Evolutionary conservation across 805 yeast species (phyloP).

Genomic region (Torulaspora gathmanii): DNA sequence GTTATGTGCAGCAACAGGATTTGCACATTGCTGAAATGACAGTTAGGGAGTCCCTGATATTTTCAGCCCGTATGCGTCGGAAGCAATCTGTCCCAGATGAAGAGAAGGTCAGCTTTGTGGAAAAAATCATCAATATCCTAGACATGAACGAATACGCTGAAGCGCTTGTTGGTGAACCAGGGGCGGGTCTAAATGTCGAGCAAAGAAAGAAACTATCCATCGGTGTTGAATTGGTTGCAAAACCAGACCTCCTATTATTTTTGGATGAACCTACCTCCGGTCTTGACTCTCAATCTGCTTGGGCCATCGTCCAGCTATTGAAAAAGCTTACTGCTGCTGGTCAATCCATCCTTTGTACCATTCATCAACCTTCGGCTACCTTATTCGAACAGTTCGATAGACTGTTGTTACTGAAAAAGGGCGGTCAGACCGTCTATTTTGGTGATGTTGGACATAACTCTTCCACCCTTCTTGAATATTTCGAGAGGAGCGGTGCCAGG

Average conservation of each 20-base stretch:
- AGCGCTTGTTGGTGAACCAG: constrained; percentile 46
- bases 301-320: constrained; percentile 46
- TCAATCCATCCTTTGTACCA: constrained; percentile 52
- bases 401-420: constrained; percentile 44
- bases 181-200: constrained; percentile 42
- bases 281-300: constrained; percentile 48
- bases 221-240: constrained; percentile 46
- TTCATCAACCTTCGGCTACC: constrained; percentile 53
- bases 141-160: constrained; percentile 52
- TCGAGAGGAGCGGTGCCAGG: constrained; percentile 63
- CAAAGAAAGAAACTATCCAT: constrained; percentile 43
- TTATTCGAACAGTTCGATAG: constrained; percentile 46
- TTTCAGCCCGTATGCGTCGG: constrained; percentile 52
- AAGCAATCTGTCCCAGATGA: constrained; percentile 40
- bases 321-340: constrained; percentile 44
- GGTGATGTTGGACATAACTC: constrained; percentile 40
- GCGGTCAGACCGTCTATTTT: constrained; percentile 45
- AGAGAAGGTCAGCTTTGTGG: constrained; percentile 44
- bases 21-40: constrained; percentile 41
- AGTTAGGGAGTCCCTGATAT: constrained; percentile 39
- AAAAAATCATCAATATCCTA: constrained; percentile 45
- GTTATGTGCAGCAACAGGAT: constrained; percentile 56
- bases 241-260: constrained; percentile 43
- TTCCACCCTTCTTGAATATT: constrained; percentile 49
- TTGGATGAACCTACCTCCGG: constrained; percentile 54